Conservation (phyloP, 1,284 basidiomycete species). For the Naganishia albida region DNA sequence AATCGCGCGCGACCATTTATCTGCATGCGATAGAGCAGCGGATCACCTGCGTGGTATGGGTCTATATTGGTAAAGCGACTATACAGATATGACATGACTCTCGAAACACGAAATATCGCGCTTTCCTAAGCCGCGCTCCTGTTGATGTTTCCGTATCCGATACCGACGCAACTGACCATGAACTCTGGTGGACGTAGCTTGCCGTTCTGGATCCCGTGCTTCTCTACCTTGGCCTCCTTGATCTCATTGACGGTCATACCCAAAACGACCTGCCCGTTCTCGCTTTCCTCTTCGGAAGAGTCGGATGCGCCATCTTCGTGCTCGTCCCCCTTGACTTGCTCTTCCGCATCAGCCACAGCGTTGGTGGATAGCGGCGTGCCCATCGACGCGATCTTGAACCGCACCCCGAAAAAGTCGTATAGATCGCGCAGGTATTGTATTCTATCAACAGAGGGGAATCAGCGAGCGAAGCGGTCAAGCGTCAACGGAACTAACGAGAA, state of each 20-base stretch:
- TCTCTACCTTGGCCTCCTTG: constrained; percentile 32
- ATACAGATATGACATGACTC: too few relatives aligned
- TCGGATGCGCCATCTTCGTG: constrained; percentile 30
- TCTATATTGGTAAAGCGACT: too few relatives aligned
- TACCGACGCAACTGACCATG: constrained; percentile 55
- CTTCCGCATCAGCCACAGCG: constrained; percentile 8
- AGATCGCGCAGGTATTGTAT: constrained; percentile 88
- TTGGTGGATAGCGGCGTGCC: constrained; percentile 21
- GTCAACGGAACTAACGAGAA: constrained; percentile 67
- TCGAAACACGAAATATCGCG: neutral
- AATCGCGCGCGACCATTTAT: too few relatives aligned
- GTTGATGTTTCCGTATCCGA: constrained; percentile 57
- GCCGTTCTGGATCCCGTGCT: constrained; percentile 27
- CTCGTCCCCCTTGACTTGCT: constrained; percentile 6
- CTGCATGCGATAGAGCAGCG: too few relatives aligned
- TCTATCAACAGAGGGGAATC: constrained; percentile 55
- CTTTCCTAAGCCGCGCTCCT: constrained; percentile 52
- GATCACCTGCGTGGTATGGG: too few relatives aligned
- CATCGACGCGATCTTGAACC: constrained; percentile 58
- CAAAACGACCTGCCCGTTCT: constrained; percentile 26
- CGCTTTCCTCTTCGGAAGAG: constrained; percentile 33
- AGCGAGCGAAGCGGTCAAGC: too few relatives aligned
- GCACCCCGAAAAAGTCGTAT: constrained; percentile 72
- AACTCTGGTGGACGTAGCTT: constrained; percentile 41
- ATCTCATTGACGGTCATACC: constrained; percentile 34